Base-by-base conservation (phyloP, 1,284 basidiomycete species). In the Phylloporus sp. region DNA sequence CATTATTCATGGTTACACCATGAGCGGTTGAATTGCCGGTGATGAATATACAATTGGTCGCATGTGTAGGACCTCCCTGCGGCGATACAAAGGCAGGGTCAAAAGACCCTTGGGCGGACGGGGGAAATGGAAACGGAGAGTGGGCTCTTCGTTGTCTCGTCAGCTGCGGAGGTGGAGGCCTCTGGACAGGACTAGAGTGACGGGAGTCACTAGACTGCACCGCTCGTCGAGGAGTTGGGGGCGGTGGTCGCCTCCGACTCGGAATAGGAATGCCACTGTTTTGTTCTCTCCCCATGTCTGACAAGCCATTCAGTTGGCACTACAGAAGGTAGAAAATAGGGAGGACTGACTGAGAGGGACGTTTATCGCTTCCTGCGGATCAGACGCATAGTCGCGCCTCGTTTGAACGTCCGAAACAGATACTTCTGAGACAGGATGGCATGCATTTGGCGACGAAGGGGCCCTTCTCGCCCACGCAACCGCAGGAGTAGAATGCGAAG, bases 1-100 rank as follows among this genome's bases (percentile, higher is more conserved):
- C 66, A 45, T 65, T 68, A 37, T 75, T 71, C 41, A 76, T 1
- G 4, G 73, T 74, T 7, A 68, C 0, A 45, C 74, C 75, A 0
- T 64, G 60, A 8, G 47, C 67, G 8, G 6, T 64, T 11, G 75
- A 68, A 41, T 41, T 41, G n/a, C 3, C 10, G 0, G 0, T 45
- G 20, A 72, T 25, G 1, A 68, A 61, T 7, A 76, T 2, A 32
- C 63, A 72, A 27, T 75, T 69, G 8, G 32, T 14, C 63, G 49
- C 69, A 25, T 19, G n/a, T 23, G 52, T 39, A 8, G 32, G 39
- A 19, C 10, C 1, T 3, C 23, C 47, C 7, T 7, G 8, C 8
- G 65, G 60, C 25, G 71, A 8, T 17, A 64, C 15, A 14, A 55
- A 10, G 15, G 6, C 43, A 15, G 61, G 43, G 12, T 61, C 35